phyloP scores from a whole-genome alignment of 192 early-diverging fungal genomes.

The Geranomyces variabilis region DNA sequence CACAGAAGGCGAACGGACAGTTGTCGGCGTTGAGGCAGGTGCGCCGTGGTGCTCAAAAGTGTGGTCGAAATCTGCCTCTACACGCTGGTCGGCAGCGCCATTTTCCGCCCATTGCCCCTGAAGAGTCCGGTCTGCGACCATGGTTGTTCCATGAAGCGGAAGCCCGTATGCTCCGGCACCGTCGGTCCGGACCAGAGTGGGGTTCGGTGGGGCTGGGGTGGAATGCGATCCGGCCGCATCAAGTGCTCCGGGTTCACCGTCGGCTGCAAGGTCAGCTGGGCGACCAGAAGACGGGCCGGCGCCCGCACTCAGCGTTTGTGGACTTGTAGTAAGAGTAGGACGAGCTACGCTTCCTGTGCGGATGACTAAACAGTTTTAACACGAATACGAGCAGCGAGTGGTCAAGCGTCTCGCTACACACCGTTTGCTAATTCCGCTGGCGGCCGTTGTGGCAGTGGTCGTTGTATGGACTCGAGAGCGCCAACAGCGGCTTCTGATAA shows the following conservation, averaged over 20 bases:
- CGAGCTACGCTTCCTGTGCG: no score
- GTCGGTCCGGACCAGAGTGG: background rate
- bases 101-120: background rate
- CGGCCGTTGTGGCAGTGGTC: background rate
- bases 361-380: no score
- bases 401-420: background rate
- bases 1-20: background rate
- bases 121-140: background rate
- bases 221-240: no score
- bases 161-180: background rate
- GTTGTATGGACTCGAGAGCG: slow-evolving; percentile 7
- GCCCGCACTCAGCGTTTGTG: no score
- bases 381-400: no score
- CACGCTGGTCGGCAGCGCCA: background rate
- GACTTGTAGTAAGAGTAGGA: no score
- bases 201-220: background rate
- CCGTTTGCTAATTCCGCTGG: background rate
- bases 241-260: no score
- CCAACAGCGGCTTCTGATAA: slow-evolving; percentile 35
- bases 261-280: no score
- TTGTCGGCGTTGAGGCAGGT: slow-evolving; percentile 1
- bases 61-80: slow-evolving; percentile 29
- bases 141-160: background rate
- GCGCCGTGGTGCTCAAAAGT: slow-evolving; percentile 19
- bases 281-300: no score